Base-by-base conservation (phyloP, 2,329 filamentous ascomycete species). In the Aspergillus sp. region DNA sequence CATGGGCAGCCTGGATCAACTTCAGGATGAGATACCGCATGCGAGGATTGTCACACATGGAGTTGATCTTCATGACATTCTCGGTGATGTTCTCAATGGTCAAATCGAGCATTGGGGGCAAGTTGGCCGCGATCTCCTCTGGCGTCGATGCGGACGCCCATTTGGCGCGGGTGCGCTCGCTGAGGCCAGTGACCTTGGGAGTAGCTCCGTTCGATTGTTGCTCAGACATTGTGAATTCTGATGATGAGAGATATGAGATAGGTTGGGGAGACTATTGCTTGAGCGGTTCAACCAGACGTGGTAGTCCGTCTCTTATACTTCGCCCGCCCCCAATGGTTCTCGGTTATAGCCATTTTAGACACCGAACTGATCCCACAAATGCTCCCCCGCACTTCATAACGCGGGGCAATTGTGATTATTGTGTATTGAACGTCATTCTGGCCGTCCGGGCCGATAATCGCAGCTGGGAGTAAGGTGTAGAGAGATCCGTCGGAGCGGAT, bases 51-150 rank as follows among this genome's bases (percentile, higher is more conserved):
- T 54, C 39, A 25, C 59, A 61, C 54, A 58, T 58, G 42, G 61
- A 61, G 23, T 57, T 63, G 44, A 63, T 63, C 36, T 63, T 60
- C 30, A 61, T 63, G 23, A 61, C 61, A 52, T 63, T 60, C 19
- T 60, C 47, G 7, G 58, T 63, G 44, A 63, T 53, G 30, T 58
- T 61, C 2, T 63, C 61, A 11, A 57, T 49, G 23, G 54, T 63
- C 19, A 62, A 32, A n/a, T 60, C 61, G 27, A 60, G 58, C 58
- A 60, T 60, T 2, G 44, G 25, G 15, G 58, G 58, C 2, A 48
- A 30, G 38, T 42, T 44, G 25, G 52, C 58, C 8, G 38, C 53
- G 25, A 55, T 55, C 5, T 55, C 39, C 39, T 47, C 53, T 44
- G 53, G 53, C 11, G 53, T 55, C 8, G 53, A 55, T 19, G 53